Conservation (phyloP, 805 yeast species). For the Blastobotrys mokoenaii region DNA sequence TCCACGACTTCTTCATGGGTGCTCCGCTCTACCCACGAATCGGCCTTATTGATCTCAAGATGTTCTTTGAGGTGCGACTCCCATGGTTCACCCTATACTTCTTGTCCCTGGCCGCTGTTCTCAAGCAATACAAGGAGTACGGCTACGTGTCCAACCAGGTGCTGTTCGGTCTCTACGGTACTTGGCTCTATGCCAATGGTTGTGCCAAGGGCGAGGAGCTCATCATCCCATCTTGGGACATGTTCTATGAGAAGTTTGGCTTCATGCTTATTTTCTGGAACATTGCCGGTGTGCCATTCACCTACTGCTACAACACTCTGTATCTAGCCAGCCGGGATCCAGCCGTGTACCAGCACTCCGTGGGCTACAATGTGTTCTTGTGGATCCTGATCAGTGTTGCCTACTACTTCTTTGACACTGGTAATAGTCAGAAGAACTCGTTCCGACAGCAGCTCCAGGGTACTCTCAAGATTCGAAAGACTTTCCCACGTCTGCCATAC, state of each 20-base stretch:
- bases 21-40: slow-evolving; percentile 94
- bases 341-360: slow-evolving; percentile 67
- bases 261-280: slow-evolving; percentile 98
- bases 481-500: slow-evolving; percentile 90
- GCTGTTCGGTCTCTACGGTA: slow-evolving; percentile 64
- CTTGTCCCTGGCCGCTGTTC: slow-evolving; percentile 61
- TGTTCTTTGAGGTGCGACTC: slow-evolving; percentile 94
- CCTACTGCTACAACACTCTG: slow-evolving; percentile 90
- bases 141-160: slow-evolving; percentile 78
- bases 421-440: slow-evolving; percentile 89
- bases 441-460: slow-evolving; percentile 76
- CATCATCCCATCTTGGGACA: slow-evolving; percentile 98
- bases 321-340: slow-evolving; percentile 81
- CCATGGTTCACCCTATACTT: slow-evolving; percentile 93
- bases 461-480: slow-evolving; percentile 63
- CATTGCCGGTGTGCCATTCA: slow-evolving; percentile 97
- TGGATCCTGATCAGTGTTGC: slow-evolving; percentile 53
- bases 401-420: slow-evolving; percentile 89
- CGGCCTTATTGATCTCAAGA: slow-evolving; percentile 86
- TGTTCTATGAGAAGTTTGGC: slow-evolving; percentile 99
- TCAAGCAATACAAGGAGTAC: slow-evolving; percentile 72
- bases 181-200: slow-evolving; percentile 93
- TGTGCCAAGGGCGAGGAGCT: slow-evolving; percentile 97
- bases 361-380: slow-evolving; percentile 47
- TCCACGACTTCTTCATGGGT: slow-evolving; percentile 94